A percentile compares a stretch with the other conserved stretches of the same genome.
Conservation (phyloP, 1,284 basidiomycete genomes). For the Austroboletus novae-zelandiae region DNA sequence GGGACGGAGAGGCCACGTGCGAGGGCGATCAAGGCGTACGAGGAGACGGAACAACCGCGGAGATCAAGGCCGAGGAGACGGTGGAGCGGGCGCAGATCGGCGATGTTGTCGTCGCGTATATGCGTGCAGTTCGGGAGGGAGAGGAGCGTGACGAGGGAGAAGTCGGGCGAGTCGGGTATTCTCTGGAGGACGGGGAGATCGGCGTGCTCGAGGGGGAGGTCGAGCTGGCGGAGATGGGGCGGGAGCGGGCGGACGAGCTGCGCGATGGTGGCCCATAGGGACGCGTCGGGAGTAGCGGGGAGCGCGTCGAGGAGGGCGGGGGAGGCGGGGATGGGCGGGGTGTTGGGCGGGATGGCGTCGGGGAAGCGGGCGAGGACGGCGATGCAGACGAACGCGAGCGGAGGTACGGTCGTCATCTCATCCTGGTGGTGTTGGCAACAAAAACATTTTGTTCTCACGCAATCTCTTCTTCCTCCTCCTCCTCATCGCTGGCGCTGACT, state of each 20-base stretch:
- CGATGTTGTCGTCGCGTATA: constrained; percentile 54
- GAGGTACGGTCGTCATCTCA: constrained; percentile 29
- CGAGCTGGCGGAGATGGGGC: constrained; percentile 38
- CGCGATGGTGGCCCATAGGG: constrained; percentile 57
- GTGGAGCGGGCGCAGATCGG: constrained; percentile 48
- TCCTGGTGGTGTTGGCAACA: not conserved
- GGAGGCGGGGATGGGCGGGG: constrained; percentile 34
- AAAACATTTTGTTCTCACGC: constrained; percentile 19
- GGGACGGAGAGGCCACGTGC: constrained; percentile 29
- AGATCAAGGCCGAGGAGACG: constrained; percentile 60
- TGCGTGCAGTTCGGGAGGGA: constrained; percentile 50
- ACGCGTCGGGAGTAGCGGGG: constrained; percentile 43
- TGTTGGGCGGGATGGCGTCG: constrained; percentile 35
- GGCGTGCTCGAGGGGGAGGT: constrained; percentile 50
- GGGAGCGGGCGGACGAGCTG: constrained; percentile 60
- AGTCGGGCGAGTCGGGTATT: constrained; percentile 51
- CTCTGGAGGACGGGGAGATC: constrained; percentile 56
- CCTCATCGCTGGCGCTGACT: constrained; percentile 26
- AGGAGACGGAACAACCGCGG: constrained; percentile 48
- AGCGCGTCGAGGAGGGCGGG: constrained; percentile 20
- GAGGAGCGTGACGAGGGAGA: constrained; percentile 61
- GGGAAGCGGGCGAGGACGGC: constrained; percentile 34
- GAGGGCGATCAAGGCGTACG: constrained; percentile 49
- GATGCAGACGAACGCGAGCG: constrained; percentile 42
- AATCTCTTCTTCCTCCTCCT: constrained; percentile 4